Evolutionary conservation across 192 early-diverging fungal species (phyloP).

Genomic region (Linderina pennispora): DNA sequence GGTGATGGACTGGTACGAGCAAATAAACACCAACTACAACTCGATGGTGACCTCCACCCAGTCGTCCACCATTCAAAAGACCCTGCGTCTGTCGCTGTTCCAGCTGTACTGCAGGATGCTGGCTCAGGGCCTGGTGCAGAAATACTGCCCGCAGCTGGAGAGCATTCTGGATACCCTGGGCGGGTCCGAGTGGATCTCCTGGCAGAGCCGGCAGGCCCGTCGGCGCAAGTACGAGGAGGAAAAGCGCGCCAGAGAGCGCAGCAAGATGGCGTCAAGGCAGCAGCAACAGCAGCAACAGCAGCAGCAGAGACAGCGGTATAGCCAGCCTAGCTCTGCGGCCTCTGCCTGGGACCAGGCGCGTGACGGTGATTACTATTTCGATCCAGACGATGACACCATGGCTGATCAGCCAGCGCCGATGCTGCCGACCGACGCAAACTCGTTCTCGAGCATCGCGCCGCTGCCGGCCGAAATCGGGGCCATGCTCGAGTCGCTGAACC

Average conservation of each 20-base stretch:
- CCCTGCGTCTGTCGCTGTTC: constrained; percentile 31
- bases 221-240: constrained; percentile 10
- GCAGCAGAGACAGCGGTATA: neutral
- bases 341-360: too few relatives aligned
- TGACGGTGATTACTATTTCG: too few relatives aligned
- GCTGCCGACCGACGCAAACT: constrained; percentile 4
- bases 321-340: too few relatives aligned
- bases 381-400: constrained; percentile 4
- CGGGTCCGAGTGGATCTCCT: constrained; percentile 31
- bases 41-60: constrained; percentile 31
- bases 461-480: neutral
- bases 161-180: constrained; percentile 30
- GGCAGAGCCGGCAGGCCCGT: constrained; percentile 30
- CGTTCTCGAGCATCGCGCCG: neutral
- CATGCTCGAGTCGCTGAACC: neutral
- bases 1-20: constrained; percentile 36
- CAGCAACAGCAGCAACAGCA: constrained; percentile 4
- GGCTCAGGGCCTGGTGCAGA: too few relatives aligned
- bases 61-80: constrained; percentile 27
- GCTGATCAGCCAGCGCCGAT: constrained; percentile 14
- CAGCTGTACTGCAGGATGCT: constrained; percentile 35
- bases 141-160: constrained; percentile 25
- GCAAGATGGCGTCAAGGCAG: neutral
- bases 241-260: constrained; percentile 15
- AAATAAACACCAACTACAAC: too few relatives aligned